Conservation (phyloP, 23 red algal species). For the Gracilaria domingensis region DNA sequence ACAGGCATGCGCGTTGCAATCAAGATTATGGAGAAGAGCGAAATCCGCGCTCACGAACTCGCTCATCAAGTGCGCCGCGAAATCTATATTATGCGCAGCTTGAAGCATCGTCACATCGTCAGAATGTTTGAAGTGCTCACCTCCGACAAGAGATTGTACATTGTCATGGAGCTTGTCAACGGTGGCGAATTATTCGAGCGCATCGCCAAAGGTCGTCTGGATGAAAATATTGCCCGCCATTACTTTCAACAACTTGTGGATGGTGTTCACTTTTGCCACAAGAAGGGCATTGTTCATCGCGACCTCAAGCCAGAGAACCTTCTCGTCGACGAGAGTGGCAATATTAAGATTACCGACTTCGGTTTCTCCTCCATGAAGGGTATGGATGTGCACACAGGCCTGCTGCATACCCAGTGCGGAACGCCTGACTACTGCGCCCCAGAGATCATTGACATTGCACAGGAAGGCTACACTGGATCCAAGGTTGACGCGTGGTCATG, state of each 20-base stretch:
- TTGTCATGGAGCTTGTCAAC: constrained; percentile 94
- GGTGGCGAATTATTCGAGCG: constrained; percentile 83
- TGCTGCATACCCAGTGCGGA: constrained; percentile 80
- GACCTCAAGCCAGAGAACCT: constrained; percentile 98
- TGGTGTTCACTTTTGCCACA: constrained; percentile 90
- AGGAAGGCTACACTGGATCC: constrained; percentile 80
- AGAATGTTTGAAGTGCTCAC: constrained; percentile 82
- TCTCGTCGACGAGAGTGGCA: constrained; percentile 83
- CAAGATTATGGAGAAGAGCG: constrained; percentile 85
- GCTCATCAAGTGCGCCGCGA: constrained; percentile 80
- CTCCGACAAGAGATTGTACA: constrained; percentile 72
- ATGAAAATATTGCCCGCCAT: constrained; percentile 61
- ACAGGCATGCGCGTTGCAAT: constrained; percentile 72
- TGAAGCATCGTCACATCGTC: constrained; percentile 90
- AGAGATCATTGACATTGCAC: constrained; percentile 78
- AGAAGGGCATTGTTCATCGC: constrained; percentile 84
- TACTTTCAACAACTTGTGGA: constrained; percentile 91
- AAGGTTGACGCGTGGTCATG: constrained; percentile 97
- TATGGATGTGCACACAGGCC: constrained; percentile 52
- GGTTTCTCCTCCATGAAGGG: constrained; percentile 92
- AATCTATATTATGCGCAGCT: constrained; percentile 86
- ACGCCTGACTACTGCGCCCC: constrained; percentile 81
- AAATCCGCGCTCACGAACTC: constrained; percentile 71
- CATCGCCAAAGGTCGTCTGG: constrained; percentile 59
- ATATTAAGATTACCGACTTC: constrained; percentile 96